Percentiles rank a stretch among this genome's conserved stretches.
Evolutionary conservation across 148 eudicot species (phyloP).

Genomic region (Talinum fruticosum): DNA sequence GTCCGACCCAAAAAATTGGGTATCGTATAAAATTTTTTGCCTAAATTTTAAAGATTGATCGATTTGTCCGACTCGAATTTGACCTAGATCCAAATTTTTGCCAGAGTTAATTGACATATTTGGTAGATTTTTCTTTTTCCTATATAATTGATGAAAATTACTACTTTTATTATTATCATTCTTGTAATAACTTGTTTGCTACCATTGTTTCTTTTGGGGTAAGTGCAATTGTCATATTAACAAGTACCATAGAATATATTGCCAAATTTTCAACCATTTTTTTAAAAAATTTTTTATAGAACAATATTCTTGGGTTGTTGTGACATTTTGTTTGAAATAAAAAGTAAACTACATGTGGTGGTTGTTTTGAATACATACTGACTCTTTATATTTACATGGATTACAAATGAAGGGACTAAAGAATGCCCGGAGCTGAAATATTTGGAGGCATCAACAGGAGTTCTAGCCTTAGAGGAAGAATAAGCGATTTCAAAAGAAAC

Average conservation of each 20-base stretch:
- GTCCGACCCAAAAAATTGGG: no score
- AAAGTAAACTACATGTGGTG: background rate
- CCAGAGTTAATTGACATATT: no score
- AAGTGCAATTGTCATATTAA: no score
- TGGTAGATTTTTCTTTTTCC: no score
- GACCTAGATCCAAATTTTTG: no score
- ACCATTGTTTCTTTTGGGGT: no score
- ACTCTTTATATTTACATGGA: background rate
- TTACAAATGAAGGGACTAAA: background rate
- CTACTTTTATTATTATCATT: no score
- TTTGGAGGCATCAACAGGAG: slow-evolving; percentile 27
- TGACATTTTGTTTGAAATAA: background rate
- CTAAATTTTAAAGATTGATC: no score
- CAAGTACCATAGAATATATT: no score
- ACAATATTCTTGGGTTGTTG: background rate
- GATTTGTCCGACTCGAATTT: no score
- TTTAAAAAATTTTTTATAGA: background rate
- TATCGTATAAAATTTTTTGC: no score
- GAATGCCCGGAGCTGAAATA: slow-evolving; percentile 24
- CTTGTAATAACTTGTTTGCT: background rate
- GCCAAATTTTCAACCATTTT: background rate
- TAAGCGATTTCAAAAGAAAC: slow-evolving; percentile 38
- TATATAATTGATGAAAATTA: no score
- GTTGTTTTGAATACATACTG: background rate
- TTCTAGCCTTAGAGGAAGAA: slow-evolving; percentile 16